Base-by-base conservation (phyloP, 176 grass and related monocot species). In the Chrysopogon serrulatus region DNA sequence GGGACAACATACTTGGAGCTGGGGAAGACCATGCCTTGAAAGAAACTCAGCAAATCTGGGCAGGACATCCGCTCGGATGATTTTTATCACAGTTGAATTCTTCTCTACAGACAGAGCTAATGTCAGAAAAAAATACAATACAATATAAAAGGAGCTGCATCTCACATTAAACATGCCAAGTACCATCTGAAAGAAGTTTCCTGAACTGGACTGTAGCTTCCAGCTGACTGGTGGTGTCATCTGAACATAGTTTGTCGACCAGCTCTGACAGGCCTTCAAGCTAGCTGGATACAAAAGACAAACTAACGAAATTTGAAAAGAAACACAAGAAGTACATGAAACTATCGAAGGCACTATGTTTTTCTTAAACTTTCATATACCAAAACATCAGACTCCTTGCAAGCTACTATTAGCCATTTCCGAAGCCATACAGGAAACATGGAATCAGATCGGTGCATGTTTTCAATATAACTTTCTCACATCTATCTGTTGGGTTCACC, bases 181-280 rank as follows among this genome's bases (percentile, higher is more conserved):
- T 93, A 98, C 95, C 92, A 2, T 85, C 83, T 81, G 92, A 91
- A 18, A 98, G 84, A 74, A 98, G 90, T 86, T 88, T 95, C 71
- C 88, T 94, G 83, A 95, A 89, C 67, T 92, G 72, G 31, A 85
- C 56, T 71, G 88, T 91, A 84, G 88, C 88, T 95, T 94, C 90
- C 11, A 95, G 49, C 51, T 98, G 95, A 74, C 63, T 62, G 75
- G 65, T 15, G 64, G 65, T 54, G 82, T 94, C 83, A 69, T 91
- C 88, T 80, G 95, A 98, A 66, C 82, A 88, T 6, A 95, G 23
- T 86, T 92, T 87, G 42, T 98, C 82, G 10, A 88, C 77, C 67
- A 94, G 43, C 61, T 83, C 78, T 51, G 85, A 90, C 8, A 98
- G 81, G 79, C 83, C 90, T 69, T 81, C 88, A 47, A 87, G 72